Evolutionary conservation across 83 land plant genomes (phyloP).

Genomic region (Larix sibirica): DNA sequence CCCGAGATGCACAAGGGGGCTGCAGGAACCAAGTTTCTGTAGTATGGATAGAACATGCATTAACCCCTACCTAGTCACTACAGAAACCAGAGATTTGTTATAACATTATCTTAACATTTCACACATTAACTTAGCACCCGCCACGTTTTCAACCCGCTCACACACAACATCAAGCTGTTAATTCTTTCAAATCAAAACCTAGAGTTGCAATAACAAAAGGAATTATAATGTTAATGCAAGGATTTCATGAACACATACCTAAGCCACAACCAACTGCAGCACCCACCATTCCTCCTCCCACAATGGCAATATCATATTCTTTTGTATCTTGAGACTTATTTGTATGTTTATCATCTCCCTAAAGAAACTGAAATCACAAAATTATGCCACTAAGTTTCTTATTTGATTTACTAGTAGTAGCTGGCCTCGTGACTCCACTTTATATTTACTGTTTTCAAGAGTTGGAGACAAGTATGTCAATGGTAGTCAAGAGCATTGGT

Average conservation of each 20-base stretch:
- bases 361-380: background rate
- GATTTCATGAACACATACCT: slow-evolving; percentile 33
- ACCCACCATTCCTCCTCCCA: slow-evolving; percentile 87
- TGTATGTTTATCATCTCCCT: slow-evolving; percentile 3
- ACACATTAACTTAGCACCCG: too few species aligned
- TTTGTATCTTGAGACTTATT: slow-evolving; percentile 5
- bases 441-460: background rate
- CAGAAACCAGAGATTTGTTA: too few species aligned
- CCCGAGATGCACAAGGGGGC: too few species aligned
- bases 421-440: background rate
- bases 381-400: background rate
- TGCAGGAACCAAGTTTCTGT: too few species aligned
- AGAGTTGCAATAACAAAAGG: background rate
- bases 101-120: too few species aligned
- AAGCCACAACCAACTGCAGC: slow-evolving; percentile 67
- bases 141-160: background rate
- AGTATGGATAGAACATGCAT: too few species aligned
- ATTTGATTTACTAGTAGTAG: background rate
- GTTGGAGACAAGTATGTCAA: background rate
- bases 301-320: slow-evolving; percentile 55
- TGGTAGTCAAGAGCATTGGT: background rate
- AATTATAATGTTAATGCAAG: background rate
- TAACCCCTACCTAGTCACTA: too few species aligned
- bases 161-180: background rate
- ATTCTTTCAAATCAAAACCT: background rate